A percentile compares a stretch with the other conserved stretches of the same genome.
Evolutionary conservation across 345 rosid species (phyloP).

Genomic region (Citrus reticulata): DNA sequence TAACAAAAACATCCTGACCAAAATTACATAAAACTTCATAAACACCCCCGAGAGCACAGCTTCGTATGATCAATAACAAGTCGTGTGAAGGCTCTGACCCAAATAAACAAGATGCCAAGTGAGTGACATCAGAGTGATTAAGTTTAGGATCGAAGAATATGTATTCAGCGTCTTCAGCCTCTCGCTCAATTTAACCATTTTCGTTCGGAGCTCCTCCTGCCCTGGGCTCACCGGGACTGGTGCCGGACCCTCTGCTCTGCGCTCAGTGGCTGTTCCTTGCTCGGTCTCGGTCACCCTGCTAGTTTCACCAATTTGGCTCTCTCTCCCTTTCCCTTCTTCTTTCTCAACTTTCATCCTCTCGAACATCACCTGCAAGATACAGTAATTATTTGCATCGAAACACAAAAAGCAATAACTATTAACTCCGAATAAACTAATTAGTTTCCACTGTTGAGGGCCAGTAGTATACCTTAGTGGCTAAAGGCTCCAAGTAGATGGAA

Average conservation of each 20-base stretch:
- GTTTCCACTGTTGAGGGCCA: neutral
- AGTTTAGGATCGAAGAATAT: slow-evolving; percentile 56
- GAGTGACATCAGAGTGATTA: slow-evolving; percentile 52
- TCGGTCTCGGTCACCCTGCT: neutral
- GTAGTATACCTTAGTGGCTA: slow-evolving; percentile 60
- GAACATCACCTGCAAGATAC: slow-evolving; percentile 49
- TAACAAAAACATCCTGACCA: neutral
- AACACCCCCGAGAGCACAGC: neutral
- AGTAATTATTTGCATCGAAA: neutral
- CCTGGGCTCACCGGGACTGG: slow-evolving; percentile 6
- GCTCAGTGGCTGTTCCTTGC: neutral
- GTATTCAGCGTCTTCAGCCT: slow-evolving; percentile 65
- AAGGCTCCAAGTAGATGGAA: slow-evolving; percentile 55
- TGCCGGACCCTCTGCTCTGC: slow-evolving; percentile 1
- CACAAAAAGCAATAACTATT: neutral
- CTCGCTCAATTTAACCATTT: slow-evolving; percentile 34
- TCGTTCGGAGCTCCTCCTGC: slow-evolving; percentile 23
- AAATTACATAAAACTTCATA: neutral
- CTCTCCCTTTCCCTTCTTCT: slow-evolving; percentile 77
- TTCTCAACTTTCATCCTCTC: slow-evolving; percentile 70
- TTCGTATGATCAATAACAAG: slow-evolving; percentile 2
- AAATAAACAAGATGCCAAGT: slow-evolving; percentile 66
- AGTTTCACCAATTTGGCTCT: neutral
- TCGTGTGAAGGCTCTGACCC: slow-evolving; percentile 37
- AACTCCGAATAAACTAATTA: too few species aligned